Conservation (phyloP, 352 stramenopile genomes). For the Globisporangium acanthophoron region DNA sequence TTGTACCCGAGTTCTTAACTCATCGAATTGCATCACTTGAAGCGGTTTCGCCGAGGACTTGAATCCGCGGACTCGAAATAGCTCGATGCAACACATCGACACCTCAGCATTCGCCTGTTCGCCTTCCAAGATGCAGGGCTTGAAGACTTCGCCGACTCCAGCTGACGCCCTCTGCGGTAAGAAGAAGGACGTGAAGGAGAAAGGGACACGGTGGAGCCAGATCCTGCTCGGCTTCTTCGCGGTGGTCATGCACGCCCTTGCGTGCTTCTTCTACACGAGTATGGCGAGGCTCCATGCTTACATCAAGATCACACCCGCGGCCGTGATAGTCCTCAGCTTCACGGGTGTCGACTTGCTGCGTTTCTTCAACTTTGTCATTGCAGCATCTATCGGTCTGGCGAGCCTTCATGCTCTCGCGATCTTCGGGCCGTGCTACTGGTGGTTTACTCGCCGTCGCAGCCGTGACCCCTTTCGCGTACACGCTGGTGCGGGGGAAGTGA, state of each 20-base stretch:
- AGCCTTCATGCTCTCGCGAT: neutral
- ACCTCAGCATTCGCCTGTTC: too few relatives aligned
- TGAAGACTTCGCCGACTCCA: too few relatives aligned
- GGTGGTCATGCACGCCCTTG: conserved; percentile 1
- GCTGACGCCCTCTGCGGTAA: too few relatives aligned
- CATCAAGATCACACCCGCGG: neutral
- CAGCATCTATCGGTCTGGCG: neutral
- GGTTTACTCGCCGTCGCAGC: neutral
- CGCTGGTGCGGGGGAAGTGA: neutral
- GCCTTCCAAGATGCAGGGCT: too few relatives aligned
- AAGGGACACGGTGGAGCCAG: too few relatives aligned
- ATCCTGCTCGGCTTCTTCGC: neutral
- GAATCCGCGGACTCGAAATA: too few relatives aligned
- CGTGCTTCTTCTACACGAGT: neutral
- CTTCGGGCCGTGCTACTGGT: conserved; percentile 3
- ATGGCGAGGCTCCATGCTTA: conserved; percentile 1
- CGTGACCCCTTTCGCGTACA: too few relatives aligned
- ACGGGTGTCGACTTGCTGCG: neutral
- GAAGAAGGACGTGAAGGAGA: too few relatives aligned
- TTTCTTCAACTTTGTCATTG: conserved; percentile 1
- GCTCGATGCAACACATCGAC: too few relatives aligned
- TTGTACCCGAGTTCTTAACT: too few relatives aligned
- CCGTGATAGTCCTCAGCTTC: neutral
- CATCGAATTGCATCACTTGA: too few relatives aligned
- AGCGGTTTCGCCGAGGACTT: too few relatives aligned